These are phyloP conservation scores for Colletotrichum australisinense DNA, from an alignment of 2,329 filamentous ascomycete genomes.

Conservation along the genomic window DNA sequence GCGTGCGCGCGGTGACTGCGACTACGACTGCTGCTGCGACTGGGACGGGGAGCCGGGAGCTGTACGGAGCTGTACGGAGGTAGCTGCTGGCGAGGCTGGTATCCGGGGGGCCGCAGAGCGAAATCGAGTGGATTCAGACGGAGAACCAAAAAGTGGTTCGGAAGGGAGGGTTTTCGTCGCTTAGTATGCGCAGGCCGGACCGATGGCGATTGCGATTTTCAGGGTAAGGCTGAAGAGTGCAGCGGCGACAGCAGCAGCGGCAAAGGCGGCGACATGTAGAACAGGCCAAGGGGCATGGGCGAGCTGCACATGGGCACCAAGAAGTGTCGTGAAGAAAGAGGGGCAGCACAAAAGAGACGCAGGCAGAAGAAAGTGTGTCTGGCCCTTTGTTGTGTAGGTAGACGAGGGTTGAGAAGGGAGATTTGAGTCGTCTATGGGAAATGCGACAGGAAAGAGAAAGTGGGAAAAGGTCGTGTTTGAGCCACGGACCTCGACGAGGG, in stretches of 20 bases:
- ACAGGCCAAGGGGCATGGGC: constrained; percentile 29
- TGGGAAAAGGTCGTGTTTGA: constrained; percentile 9
- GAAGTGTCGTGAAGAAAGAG: not conserved
- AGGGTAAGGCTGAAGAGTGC: constrained; percentile 34
- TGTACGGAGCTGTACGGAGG: not conserved
- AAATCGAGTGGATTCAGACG: constrained; percentile 27
- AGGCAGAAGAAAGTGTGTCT: not conserved
- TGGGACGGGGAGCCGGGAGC: not conserved
- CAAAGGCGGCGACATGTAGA: constrained; percentile 32
- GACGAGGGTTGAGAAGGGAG: constrained; percentile 23
- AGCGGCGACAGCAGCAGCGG: constrained; percentile 11
- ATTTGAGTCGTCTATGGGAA: constrained; percentile 11
- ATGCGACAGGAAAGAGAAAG: constrained; percentile 6
- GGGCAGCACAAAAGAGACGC: constrained; percentile 5
- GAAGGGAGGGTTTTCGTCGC: constrained; percentile 32
- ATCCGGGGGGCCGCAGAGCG: constrained; percentile 23
- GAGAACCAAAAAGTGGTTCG: constrained; percentile 33
- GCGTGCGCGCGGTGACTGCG: not conserved
- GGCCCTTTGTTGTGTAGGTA: not conserved
- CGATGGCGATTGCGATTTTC: constrained; percentile 31
- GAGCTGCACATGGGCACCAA: constrained; percentile 25
- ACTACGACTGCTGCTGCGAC: not conserved
- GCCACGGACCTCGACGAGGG: constrained; percentile 1
- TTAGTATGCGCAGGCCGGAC: constrained; percentile 20
- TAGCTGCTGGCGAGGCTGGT: constrained; percentile 5